Percentiles rank a stretch among this genome's conserved stretches.
Conservation (phyloP, 306 rosid species). For the Vigna trinervia region DNA sequence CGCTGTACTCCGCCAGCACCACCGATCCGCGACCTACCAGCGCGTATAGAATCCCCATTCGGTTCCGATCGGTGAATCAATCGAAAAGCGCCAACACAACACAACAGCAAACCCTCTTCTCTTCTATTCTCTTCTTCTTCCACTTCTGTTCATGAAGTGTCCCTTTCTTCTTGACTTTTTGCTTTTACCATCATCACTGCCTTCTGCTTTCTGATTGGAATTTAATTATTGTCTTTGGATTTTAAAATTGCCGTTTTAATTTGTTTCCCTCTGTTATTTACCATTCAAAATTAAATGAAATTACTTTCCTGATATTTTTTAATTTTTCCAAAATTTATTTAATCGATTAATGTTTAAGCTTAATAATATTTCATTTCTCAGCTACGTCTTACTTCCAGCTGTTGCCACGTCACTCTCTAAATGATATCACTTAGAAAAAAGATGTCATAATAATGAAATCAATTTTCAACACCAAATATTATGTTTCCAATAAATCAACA, state of each 20-base stretch:
- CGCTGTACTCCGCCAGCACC: slow-evolving; percentile 81
- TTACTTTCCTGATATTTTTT: no score
- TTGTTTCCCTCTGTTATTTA: neutral
- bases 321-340: no score
- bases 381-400: no score
- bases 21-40: slow-evolving; percentile 95
- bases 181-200: neutral
- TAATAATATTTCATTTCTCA: no score
- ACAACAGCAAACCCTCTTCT: neutral
- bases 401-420: no score
- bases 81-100: neutral
- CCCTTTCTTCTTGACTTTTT: neutral
- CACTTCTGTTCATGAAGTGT: neutral
- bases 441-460: no score
- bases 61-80: neutral
- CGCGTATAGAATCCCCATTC: slow-evolving; percentile 85
- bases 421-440: no score
- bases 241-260: neutral
- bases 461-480: no score
- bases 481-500: no score
- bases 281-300: neutral
- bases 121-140: slow-evolving; percentile 8
- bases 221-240: neutral
- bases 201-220: neutral
- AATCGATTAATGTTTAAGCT: no score